phyloP scores from a whole-genome alignment of 208 protist species.

The Angomonas ambiguus region DNA sequence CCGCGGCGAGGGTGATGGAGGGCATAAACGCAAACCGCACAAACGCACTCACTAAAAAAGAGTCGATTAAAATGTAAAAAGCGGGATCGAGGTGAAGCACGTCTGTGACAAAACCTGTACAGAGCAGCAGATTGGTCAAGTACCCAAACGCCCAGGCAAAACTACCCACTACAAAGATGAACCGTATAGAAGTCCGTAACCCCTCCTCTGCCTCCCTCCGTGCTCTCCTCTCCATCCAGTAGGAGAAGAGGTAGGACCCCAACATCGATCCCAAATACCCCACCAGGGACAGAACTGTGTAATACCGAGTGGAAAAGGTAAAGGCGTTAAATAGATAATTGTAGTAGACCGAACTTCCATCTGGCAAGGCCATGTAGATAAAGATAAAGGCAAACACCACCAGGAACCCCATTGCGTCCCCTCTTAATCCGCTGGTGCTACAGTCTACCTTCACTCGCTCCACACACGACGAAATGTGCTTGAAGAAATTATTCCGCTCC shows the following conservation, averaged over 20 bases:
- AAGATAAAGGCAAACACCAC: constrained; percentile 45
- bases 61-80: constrained; percentile 41
- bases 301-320: constrained; percentile 2
- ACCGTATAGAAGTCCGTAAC: constrained; percentile 25
- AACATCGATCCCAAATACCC: constrained; percentile 30
- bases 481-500: constrained; percentile 17
- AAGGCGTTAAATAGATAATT: constrained; percentile 39
- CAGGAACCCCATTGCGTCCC: constrained; percentile 31
- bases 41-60: constrained; percentile 35
- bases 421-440: constrained; percentile 15
- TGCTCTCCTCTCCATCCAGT: constrained; percentile 34
- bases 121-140: constrained; percentile 39
- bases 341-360: constrained; percentile 31
- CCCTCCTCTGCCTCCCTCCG: constrained; percentile 20
- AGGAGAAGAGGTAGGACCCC: constrained; percentile 36
- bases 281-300: constrained; percentile 15
- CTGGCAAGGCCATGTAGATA: constrained; percentile 43
- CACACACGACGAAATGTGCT: constrained; percentile 5
- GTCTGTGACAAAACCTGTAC: constrained; percentile 30
- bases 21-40: constrained; percentile 59
- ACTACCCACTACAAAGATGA: constrained; percentile 41
- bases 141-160: constrained; percentile 42
- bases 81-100: constrained; percentile 21
- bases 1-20: constrained; percentile 38
- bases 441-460: constrained; percentile 16